Evolutionary conservation across 306 rosid genomes (phyloP).

Genomic region (Neltuma alba): DNA sequence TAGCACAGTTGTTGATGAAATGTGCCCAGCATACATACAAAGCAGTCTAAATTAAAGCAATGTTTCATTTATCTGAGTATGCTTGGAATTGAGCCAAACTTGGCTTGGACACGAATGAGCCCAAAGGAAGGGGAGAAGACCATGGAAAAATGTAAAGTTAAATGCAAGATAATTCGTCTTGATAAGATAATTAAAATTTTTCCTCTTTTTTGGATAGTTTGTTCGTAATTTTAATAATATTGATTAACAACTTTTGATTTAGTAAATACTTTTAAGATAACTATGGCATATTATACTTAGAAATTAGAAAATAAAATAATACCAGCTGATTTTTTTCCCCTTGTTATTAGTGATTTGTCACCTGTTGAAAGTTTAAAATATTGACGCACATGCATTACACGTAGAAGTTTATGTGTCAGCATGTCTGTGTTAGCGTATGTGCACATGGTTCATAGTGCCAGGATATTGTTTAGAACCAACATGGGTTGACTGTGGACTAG

Average conservation of each 20-base stretch:
- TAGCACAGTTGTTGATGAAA: not conserved
- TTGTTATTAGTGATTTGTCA: not conserved
- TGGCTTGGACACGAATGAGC: not conserved
- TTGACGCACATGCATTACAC: not conserved
- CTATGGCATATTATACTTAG: no score
- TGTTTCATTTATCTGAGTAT: not conserved
- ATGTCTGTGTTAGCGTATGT: not conserved
- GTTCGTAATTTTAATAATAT: no score
- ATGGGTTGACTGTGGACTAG: slow-evolving; percentile 6
- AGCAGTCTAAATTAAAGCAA: not conserved
- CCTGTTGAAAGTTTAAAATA: not conserved
- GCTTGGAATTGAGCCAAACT: not conserved
- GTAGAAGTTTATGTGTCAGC: not conserved
- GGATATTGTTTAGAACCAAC: slow-evolving; percentile 12
- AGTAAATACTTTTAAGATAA: no score
- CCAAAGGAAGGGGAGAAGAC: not conserved
- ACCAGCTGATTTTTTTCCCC: not conserved
- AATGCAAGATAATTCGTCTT: not conserved
- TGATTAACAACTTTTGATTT: no score
- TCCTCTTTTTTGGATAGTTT: not conserved
- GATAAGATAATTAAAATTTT: not conserved
- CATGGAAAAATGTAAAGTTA: not conserved
- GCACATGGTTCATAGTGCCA: not conserved
- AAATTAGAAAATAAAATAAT: no score
- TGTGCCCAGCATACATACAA: not conserved